Percentiles rank a stretch among this genome's conserved stretches.
Evolutionary conservation across 2,329 filamentous ascomycete genomes (phyloP).

Genomic region (Microdochium nivale): DNA sequence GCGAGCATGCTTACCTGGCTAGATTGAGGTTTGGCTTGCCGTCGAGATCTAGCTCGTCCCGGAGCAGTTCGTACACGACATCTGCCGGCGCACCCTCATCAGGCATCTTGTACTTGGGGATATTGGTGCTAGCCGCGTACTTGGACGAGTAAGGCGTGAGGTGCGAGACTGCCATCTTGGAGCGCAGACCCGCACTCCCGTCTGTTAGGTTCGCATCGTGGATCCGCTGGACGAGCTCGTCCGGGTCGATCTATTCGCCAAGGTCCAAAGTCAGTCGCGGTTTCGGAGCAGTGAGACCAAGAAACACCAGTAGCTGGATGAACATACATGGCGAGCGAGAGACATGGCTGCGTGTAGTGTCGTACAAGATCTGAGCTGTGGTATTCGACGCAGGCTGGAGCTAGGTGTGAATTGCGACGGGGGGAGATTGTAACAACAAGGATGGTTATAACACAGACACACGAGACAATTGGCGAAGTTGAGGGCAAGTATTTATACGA

Average conservation of each 20-base stretch:
- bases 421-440: background rate
- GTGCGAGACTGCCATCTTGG: conserved; percentile 34
- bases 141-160: conserved; percentile 49
- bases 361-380: background rate
- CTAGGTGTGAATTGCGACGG: background rate
- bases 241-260: conserved; percentile 39
- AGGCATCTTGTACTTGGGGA: conserved; percentile 53
- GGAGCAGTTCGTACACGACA: conserved; percentile 56
- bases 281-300: background rate
- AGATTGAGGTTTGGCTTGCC: conserved; percentile 60
- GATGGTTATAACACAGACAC: too few species aligned
- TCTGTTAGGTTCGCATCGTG: conserved; percentile 32
- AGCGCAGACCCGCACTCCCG: conserved; percentile 25
- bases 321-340: conserved; percentile 37
- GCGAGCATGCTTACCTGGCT: conserved; percentile 34
- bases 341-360: conserved; percentile 26
- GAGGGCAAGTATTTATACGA: too few species aligned
- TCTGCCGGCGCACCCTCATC: conserved; percentile 49
- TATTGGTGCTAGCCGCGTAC: conserved; percentile 43
- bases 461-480: too few species aligned
- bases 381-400: background rate
- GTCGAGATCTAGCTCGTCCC: conserved; percentile 55
- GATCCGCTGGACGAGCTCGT: conserved; percentile 45
- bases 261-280: background rate
- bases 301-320: too few species aligned